These are phyloP conservation scores for Flagelloscypha sp. DNA, from an alignment of 768 basidiomycete genomes.

Conservation along the genomic window DNA sequence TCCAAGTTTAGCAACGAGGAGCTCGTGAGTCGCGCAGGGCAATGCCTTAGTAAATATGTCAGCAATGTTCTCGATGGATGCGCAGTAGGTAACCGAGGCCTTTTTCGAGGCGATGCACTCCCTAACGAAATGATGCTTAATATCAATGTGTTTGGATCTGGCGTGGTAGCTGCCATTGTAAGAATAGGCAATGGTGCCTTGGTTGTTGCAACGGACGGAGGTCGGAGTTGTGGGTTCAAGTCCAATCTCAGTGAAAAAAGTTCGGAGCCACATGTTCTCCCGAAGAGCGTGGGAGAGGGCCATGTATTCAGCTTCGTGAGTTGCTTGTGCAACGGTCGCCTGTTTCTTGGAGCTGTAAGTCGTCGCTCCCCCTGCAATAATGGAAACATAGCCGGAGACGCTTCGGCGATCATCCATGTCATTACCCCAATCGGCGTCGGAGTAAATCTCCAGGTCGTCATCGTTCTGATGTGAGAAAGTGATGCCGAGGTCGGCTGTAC, in stretches of 20 bases:
- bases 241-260: slow-evolving; percentile 13
- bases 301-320: slow-evolving; percentile 37
- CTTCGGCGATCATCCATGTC: slow-evolving; percentile 15
- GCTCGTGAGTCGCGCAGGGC: too few species aligned
- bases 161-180: slow-evolving; percentile 16
- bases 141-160: slow-evolving; percentile 25
- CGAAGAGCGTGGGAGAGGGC: slow-evolving; percentile 23
- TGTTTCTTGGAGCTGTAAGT: slow-evolving; percentile 35
- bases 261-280: slow-evolving; percentile 27
- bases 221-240: slow-evolving; percentile 2
- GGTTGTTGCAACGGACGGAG: slow-evolving; percentile 22
- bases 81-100: too few species aligned
- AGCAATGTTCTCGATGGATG: slow-evolving; percentile 14
- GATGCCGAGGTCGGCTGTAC: slow-evolving; percentile 11
- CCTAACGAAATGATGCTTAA: slow-evolving; percentile 22
- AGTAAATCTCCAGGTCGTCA: slow-evolving; percentile 3
- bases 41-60: slow-evolving; percentile 22
- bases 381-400: slow-evolving; percentile 25
- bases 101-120: slow-evolving; percentile 11
- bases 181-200: slow-evolving; percentile 16
- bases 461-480: slow-evolving; percentile 3
- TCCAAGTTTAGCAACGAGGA: too few species aligned
- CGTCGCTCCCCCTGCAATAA: slow-evolving; percentile 25
- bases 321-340: slow-evolving; percentile 27
- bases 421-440: slow-evolving; percentile 19